These are phyloP conservation scores for Triticum monococcum DNA, from an alignment of 176 grass and related monocot genomes.

Conservation along the genomic window DNA sequence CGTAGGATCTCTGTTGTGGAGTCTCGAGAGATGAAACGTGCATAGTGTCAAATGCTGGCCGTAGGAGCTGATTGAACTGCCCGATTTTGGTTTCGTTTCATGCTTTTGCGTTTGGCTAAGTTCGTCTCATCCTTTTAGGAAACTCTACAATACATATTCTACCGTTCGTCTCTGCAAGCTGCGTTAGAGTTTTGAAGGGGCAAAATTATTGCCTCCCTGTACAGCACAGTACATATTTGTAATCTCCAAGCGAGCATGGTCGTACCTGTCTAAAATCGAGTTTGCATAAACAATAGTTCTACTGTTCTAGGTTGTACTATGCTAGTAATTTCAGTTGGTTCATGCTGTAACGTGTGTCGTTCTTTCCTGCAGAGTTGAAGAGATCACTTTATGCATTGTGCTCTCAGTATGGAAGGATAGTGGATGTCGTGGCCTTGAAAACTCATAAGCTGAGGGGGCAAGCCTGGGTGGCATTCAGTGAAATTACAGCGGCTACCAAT, in stretches of 20 bases:
- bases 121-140: neutral
- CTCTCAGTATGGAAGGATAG: slow-evolving; percentile 95
- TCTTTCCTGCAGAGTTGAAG: slow-evolving; percentile 66
- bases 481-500: slow-evolving; percentile 90
- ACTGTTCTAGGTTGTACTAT: neutral
- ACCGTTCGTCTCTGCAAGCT: neutral
- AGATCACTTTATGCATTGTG: slow-evolving; percentile 87
- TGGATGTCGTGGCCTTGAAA: slow-evolving; percentile 91
- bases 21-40: neutral
- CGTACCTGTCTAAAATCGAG: neutral
- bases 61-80: neutral
- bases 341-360: neutral
- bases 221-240: neutral
- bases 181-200: neutral
- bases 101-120: neutral
- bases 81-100: slow-evolving; percentile 7
- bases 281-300: neutral
- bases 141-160: too few species aligned
- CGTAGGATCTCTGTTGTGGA: neutral
- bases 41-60: neutral
- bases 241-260: neutral
- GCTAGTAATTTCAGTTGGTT: neutral
- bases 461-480: slow-evolving; percentile 87
- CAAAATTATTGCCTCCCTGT: neutral
- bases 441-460: slow-evolving; percentile 92